Evolutionary conservation across 2,329 filamentous ascomycete species (phyloP).

Genomic region (Colletotrichum sp.): DNA sequence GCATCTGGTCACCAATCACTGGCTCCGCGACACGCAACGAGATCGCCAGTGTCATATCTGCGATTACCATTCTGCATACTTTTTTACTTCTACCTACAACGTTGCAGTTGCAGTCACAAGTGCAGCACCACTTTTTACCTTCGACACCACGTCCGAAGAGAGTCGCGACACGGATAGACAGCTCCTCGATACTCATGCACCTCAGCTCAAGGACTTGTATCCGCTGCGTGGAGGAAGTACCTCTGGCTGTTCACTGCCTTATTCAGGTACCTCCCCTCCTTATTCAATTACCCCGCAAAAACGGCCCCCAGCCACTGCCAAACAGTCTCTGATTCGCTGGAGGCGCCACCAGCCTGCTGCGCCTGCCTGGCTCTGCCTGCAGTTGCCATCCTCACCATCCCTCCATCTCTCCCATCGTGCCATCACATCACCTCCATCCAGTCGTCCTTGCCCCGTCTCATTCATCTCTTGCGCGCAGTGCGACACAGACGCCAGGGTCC

Average conservation of each 20-base stretch:
- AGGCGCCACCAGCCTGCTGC: background rate
- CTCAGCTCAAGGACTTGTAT: background rate
- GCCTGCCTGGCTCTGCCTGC: background rate
- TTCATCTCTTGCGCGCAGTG: background rate
- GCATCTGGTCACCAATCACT: conserved; percentile 1
- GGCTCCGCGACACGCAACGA: background rate
- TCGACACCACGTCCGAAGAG: background rate
- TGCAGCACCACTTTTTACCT: background rate
- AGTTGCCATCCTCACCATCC: background rate
- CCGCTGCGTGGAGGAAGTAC: background rate
- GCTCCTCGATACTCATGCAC: background rate
- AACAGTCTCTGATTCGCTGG: background rate
- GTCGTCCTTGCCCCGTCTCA: background rate
- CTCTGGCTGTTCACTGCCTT: background rate
- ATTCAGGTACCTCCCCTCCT: background rate
- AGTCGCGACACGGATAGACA: background rate
- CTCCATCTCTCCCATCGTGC: background rate
- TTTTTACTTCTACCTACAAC: background rate
- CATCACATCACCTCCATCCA: background rate
- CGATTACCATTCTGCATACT: background rate
- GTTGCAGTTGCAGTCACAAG: background rate
- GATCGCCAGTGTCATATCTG: background rate
- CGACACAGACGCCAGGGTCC: background rate
- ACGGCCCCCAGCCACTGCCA: background rate
- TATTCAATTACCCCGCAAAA: conserved; percentile 16